Percentiles rank a stretch among this genome's conserved stretches.
phyloP scores from a whole-genome alignment of 139 green algal genomes.

The Chlorella sp. region DNA sequence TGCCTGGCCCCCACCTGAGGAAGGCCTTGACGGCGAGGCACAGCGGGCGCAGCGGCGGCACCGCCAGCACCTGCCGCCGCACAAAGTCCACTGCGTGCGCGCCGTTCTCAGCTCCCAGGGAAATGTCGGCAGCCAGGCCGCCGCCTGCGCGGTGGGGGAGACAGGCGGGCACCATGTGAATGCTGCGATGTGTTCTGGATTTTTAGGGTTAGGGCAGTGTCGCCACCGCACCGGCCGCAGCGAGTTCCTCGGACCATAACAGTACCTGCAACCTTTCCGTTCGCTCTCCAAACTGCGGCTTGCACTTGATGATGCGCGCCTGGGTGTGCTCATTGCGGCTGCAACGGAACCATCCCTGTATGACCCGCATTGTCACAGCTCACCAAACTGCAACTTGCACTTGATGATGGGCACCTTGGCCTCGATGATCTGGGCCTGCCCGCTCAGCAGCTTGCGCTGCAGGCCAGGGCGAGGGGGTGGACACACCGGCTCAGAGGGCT shows the following conservation, averaged over 20 bases:
- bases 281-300: too few species aligned
- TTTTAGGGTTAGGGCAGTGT: too few species aligned
- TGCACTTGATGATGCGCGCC: too few species aligned
- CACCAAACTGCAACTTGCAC: slow-evolving; percentile 40
- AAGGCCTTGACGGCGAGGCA: slow-evolving; percentile 73
- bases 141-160: background rate
- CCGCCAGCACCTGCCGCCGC: slow-evolving; percentile 49
- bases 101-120: slow-evolving; percentile 74
- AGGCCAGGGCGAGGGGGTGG: background rate
- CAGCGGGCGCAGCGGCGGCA: slow-evolving; percentile 71
- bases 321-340: too few species aligned
- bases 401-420: slow-evolving; percentile 83
- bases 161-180: too few species aligned
- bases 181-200: too few species aligned
- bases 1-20: slow-evolving; percentile 22
- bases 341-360: too few species aligned
- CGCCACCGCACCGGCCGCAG: too few species aligned
- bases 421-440: slow-evolving; percentile 50
- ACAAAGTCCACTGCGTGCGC: slow-evolving; percentile 64
- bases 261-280: too few species aligned
- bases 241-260: too few species aligned
- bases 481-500: background rate
- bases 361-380: too few species aligned
- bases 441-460: slow-evolving; percentile 22
- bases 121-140: slow-evolving; percentile 70